Percentiles rank a stretch among this genome's conserved stretches.
These are phyloP conservation scores for Crucibulum laeve DNA, from an alignment of 768 basidiomycete genomes.

Conservation along the genomic window DNA sequence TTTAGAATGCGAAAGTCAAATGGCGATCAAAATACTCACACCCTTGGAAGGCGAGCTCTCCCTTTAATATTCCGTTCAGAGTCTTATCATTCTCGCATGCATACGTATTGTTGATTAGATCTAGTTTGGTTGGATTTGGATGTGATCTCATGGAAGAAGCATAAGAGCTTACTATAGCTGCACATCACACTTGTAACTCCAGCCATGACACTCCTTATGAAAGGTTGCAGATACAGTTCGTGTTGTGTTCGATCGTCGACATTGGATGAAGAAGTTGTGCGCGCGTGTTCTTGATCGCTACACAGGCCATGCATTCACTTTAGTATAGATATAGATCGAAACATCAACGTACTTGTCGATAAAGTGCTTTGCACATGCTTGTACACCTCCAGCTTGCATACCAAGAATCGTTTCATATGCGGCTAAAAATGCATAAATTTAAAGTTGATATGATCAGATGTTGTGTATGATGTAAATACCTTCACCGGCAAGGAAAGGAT, in stretches of 20 bases:
- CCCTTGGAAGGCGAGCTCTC: slow-evolving; percentile 64
- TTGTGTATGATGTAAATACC: too few relatives aligned
- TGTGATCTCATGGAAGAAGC: background rate
- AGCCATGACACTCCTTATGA: slow-evolving; percentile 57
- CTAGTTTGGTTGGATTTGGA: slow-evolving; percentile 10
- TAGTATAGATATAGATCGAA: too few relatives aligned
- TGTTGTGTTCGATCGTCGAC: slow-evolving; percentile 49
- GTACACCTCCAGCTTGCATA: slow-evolving; percentile 47
- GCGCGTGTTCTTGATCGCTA: slow-evolving; percentile 48
- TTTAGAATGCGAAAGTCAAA: too few relatives aligned
- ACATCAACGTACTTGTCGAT: too few relatives aligned
- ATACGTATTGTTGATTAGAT: slow-evolving; percentile 56
- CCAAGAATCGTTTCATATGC: slow-evolving; percentile 51
- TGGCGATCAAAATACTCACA: slow-evolving; percentile 36
- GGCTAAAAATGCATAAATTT: too few relatives aligned
- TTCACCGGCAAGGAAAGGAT: slow-evolving; percentile 51
- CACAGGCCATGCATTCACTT: slow-evolving; percentile 41
- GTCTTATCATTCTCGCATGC: slow-evolving; percentile 62
- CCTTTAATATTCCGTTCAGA: slow-evolving; percentile 59
- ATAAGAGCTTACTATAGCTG: slow-evolving; percentile 45
- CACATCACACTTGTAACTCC: slow-evolving; percentile 67
- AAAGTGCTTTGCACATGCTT: slow-evolving; percentile 20
- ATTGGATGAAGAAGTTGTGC: slow-evolving; percentile 33
- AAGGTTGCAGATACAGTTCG: slow-evolving; percentile 55
- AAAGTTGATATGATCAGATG: too few relatives aligned